Conservation (phyloP, 75 land plant genomes). For the Selaginella tamariscina region DNA sequence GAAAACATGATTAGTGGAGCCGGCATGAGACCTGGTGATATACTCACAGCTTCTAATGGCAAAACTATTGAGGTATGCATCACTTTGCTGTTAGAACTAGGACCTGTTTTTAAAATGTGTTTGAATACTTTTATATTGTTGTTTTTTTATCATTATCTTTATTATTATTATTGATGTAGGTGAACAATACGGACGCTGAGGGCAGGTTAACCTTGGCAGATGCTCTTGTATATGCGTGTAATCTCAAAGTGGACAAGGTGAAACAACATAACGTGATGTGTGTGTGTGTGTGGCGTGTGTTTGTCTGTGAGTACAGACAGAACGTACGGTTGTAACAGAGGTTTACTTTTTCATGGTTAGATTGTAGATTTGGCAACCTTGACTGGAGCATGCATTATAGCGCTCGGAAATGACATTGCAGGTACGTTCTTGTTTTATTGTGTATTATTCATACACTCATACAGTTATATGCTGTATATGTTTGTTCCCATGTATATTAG, state of each 20-base stretch:
- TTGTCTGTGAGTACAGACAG: too few species aligned
- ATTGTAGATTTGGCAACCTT: slow-evolving; percentile 87
- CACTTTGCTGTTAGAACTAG: not conserved
- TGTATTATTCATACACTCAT: not conserved
- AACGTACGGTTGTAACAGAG: too few species aligned
- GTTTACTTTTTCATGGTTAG: slow-evolving; percentile 21
- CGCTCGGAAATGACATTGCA: slow-evolving; percentile 84
- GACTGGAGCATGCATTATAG: slow-evolving; percentile 88
- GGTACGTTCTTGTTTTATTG: slow-evolving; percentile 34
- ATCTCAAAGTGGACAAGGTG: slow-evolving; percentile 95
- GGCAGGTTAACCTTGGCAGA: slow-evolving; percentile 97
- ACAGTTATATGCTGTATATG: not conserved
- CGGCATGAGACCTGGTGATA: slow-evolving; percentile 94
- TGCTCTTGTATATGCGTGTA: slow-evolving; percentile 93
- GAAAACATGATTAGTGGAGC: slow-evolving; percentile 99
- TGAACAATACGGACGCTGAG: slow-evolving; percentile 98
- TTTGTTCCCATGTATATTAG: not conserved
- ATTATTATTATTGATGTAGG: slow-evolving; percentile 31
- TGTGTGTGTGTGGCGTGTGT: too few species aligned
- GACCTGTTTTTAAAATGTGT: not conserved
- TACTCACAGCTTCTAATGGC: slow-evolving; percentile 92
- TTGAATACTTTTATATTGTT: not conserved
- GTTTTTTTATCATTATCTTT: not conserved
- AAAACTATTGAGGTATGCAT: slow-evolving; percentile 88
- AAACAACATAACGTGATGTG: too few species aligned